These are phyloP conservation scores for Quercus variabilis DNA, from an alignment of 306 rosid genomes.

Conservation along the genomic window DNA sequence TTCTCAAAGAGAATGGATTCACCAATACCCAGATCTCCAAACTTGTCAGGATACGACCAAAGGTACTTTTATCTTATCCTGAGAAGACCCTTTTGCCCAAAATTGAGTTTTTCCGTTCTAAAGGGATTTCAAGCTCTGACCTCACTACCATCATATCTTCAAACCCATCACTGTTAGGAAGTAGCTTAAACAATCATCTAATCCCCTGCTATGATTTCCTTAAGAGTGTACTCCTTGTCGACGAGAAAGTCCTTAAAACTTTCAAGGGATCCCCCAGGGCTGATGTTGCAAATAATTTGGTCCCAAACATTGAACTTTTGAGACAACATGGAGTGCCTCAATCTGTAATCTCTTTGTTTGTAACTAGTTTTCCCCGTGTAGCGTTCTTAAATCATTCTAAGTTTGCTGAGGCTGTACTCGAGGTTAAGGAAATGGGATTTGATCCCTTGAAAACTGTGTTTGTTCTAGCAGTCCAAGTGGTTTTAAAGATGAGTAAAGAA, in stretches of 20 bases:
- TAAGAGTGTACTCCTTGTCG: background rate
- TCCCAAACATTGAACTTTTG: constrained; percentile 21
- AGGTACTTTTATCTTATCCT: constrained; percentile 7
- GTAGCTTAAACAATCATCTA: constrained; percentile 21
- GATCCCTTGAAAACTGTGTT: background rate
- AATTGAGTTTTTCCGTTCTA: constrained; percentile 28
- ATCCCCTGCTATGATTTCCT: constrained; percentile 22
- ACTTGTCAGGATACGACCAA: constrained; percentile 11
- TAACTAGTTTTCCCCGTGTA: background rate
- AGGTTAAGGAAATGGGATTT: constrained; percentile 25
- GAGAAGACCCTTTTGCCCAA: constrained; percentile 28
- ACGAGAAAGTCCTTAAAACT: background rate
- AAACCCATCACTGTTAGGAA: background rate
- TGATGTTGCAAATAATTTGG: background rate
- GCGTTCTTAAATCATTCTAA: background rate
- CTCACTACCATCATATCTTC: background rate
- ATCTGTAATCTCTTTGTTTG: background rate
- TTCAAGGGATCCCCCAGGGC: background rate
- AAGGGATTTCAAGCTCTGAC: constrained; percentile 20
- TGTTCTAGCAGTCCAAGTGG: constrained; percentile 10
- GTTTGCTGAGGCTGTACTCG: background rate
- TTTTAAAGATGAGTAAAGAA: background rate
- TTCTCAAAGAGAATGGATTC: constrained; percentile 22
- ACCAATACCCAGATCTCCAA: constrained; percentile 22
- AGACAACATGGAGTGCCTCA: constrained; percentile 6